Evolutionary conservation across 495 filamentous ascomycete genomes (phyloP).

Genomic region (Xylaria sp.): DNA sequence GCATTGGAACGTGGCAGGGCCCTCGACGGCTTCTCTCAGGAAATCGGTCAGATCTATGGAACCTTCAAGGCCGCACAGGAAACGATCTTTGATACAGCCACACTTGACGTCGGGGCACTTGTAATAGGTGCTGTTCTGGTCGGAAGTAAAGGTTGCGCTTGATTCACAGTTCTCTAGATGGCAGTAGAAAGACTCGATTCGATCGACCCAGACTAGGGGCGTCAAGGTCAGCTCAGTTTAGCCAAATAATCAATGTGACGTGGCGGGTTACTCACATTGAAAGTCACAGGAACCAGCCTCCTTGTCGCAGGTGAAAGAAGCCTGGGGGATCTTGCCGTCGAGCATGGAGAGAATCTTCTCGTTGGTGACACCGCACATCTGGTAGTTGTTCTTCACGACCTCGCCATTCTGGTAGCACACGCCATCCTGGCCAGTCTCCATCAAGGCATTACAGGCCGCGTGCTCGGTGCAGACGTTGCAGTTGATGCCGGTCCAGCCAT

Average conservation of each 20-base stretch:
- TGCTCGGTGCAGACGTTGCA: constrained; percentile 93
- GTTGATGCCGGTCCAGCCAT: constrained; percentile 98
- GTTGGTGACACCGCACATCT: constrained; percentile 98
- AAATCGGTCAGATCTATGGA: constrained; percentile 94
- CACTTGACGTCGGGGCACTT: constrained; percentile 84
- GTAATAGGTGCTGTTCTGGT: constrained; percentile 83
- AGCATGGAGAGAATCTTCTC: constrained; percentile 86
- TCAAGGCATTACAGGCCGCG: constrained; percentile 82
- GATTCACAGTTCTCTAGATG: constrained; percentile 81
- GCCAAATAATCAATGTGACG: background rate
- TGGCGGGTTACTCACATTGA: constrained; percentile 69
- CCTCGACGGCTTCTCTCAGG: constrained; percentile 76
- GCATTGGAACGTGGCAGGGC: constrained; percentile 83
- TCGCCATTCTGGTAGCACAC: constrained; percentile 92
- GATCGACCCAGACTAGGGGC: constrained; percentile 86
- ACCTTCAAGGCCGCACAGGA: constrained; percentile 89
- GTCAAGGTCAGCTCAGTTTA: constrained; percentile 44
- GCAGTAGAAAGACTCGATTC: constrained; percentile 96
- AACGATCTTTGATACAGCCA: constrained; percentile 86
- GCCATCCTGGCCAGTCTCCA: constrained; percentile 76
- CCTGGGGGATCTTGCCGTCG: constrained; percentile 82
- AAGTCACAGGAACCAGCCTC: constrained; percentile 81
- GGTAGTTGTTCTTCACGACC: constrained; percentile 91
- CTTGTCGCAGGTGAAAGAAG: constrained; percentile 90
- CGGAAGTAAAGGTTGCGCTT: constrained; percentile 66